phyloP scores from a whole-genome alignment of 495 filamentous ascomycete genomes.

The Amorphotheca resinae region DNA sequence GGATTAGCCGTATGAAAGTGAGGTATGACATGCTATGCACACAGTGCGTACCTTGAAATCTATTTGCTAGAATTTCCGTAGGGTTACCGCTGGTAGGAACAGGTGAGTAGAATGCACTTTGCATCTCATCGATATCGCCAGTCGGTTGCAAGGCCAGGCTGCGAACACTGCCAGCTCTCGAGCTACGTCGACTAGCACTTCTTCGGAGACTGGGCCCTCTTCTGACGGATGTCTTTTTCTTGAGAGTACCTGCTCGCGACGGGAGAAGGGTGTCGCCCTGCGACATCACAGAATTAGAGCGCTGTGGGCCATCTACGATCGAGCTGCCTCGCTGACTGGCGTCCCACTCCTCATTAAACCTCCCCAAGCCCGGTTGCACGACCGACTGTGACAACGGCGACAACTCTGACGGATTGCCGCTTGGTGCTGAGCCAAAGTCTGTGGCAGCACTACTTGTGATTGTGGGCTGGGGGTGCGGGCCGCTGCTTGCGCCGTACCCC shows the following conservation, averaged over 20 bases:
- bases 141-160: conserved; percentile 53
- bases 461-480: conserved; percentile 6
- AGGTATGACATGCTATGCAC: neutral
- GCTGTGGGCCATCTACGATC: conserved; percentile 41
- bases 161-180: conserved; percentile 70
- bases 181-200: conserved; percentile 60
- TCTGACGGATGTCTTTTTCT: conserved; percentile 71
- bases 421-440: conserved; percentile 30
- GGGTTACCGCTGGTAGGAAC: conserved; percentile 79
- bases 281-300: conserved; percentile 38
- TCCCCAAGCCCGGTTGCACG: conserved; percentile 19
- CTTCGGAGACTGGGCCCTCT: conserved; percentile 64
- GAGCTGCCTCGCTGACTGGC: conserved; percentile 52
- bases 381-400: conserved; percentile 34
- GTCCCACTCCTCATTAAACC: conserved; percentile 65
- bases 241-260: conserved; percentile 65
- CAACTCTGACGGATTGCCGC: conserved; percentile 27
- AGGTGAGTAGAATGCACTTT: conserved; percentile 78
- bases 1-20: neutral
- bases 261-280: conserved; percentile 36
- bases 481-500: conserved; percentile 15
- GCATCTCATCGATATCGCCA: conserved; percentile 54
- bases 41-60: conserved; percentile 66
- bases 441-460: conserved; percentile 22
- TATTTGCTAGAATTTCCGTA: conserved; percentile 77